Base-by-base conservation (phyloP, 2,329 filamentous ascomycete genomes). In the Sarocladium kiliense region DNA sequence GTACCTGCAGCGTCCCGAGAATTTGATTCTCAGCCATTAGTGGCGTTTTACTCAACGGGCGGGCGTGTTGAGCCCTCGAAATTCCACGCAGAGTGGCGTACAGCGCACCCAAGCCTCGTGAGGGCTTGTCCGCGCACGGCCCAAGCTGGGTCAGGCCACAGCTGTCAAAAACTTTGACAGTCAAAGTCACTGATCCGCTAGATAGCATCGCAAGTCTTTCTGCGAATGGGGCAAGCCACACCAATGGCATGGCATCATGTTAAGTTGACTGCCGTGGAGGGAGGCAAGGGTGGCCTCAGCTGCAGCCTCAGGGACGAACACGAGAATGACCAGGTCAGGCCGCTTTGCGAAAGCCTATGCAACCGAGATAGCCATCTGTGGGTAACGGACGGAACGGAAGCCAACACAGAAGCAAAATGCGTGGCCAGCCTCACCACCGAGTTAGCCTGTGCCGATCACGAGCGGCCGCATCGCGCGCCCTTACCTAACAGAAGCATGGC, bases 401-500 rank as follows among this genome's bases (percentile, higher is more conserved):
- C 23, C 21, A 30, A 47, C 23, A 18, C 44, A 47, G n/a, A 47
- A 47, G 25, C 23, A 47, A 47, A 39, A 47, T 27, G 25, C 44
- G 7, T 23, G 12, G 25, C 11, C 44, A 27, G 44, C 44, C 27
- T 47, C 44, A 47, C 44, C 44, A 47, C 25, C 16, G n/a, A 39
- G 12, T 30, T 47, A 47, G 44, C n/a, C 23, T 3, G n/a, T 47
- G 44, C n/a, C 44, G 44, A 47, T 47, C 44, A 47, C 19, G 12
- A n/a, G 5, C 23, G n/a, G 25, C 25, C 44, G 44, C 23, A 47
- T 27, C 44, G 36, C 21, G 7, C n/a, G 44, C 23, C 44, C 44
- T 47, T 47, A 47, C 44, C 44, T 47, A 47, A 47, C 44, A 47
- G 44, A 47, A 47, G 44, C 44, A 47, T 27, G 12, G 23, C 23